Conservation (phyloP, 495 filamentous ascomycete species). For the Cercophora newfieldiana region DNA sequence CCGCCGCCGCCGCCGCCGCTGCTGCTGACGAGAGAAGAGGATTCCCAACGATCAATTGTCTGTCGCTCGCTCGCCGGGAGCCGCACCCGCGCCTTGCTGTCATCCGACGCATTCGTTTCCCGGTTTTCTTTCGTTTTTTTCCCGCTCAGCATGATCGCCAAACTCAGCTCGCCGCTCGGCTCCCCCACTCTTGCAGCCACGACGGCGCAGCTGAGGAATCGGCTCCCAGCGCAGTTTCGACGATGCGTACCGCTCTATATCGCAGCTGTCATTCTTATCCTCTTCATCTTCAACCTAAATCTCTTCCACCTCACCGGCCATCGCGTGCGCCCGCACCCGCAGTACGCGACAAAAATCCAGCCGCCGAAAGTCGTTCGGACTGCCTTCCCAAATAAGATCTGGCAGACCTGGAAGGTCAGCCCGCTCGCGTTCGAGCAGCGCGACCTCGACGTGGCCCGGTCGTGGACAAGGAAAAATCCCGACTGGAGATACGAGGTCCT, state of each 20-base stretch:
- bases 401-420: constrained; percentile 69
- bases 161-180: constrained; percentile 38
- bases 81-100: constrained; percentile 8
- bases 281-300: constrained; percentile 47
- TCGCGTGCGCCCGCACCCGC: constrained; percentile 5
- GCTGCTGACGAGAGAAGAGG: not conserved
- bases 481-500: constrained; percentile 62
- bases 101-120: not conserved
- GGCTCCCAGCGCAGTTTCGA: constrained; percentile 38
- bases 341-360: not conserved
- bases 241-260: constrained; percentile 38
- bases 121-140: not conserved
- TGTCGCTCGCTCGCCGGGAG: constrained; percentile 14
- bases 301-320: constrained; percentile 34
- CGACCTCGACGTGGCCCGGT: constrained; percentile 52
- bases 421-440: constrained; percentile 57
- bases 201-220: constrained; percentile 39
- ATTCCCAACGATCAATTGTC: constrained; percentile 10
- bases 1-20: not conserved
- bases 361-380: constrained; percentile 19
- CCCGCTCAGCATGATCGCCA: constrained; percentile 37
- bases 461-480: constrained; percentile 61
- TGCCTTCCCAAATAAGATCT: constrained; percentile 50
- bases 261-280: constrained; percentile 35
- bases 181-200: constrained; percentile 40